Conservation (phyloP, 1,139 yeast genomes). For the Geotrichum histeridarum region DNA sequence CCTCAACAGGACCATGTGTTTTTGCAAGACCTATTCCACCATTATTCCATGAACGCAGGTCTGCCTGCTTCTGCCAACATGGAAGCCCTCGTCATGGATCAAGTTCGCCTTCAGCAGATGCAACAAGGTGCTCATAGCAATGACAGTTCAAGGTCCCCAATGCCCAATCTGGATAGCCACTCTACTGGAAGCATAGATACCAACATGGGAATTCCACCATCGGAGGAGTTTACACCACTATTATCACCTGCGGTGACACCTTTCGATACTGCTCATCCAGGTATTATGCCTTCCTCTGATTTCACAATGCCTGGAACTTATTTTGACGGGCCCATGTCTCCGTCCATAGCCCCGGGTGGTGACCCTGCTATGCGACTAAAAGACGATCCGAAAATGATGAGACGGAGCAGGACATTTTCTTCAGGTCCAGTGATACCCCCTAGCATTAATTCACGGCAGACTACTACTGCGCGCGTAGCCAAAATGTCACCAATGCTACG, state of each 20-base stretch:
- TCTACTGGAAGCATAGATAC: neutral
- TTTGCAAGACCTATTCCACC: constrained; percentile 12
- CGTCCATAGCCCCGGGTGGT: constrained; percentile 42
- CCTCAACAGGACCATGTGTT: neutral
- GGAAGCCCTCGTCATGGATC: constrained; percentile 13
- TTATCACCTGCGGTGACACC: constrained; percentile 75
- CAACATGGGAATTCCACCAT: constrained; percentile 6
- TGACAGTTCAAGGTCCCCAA: neutral
- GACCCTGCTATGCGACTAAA: constrained; percentile 22
- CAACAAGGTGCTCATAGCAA: neutral
- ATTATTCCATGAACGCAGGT: constrained; percentile 2
- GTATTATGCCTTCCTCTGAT: constrained; percentile 26
- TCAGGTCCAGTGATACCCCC: constrained; percentile 21
- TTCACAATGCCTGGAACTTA: constrained; percentile 34
- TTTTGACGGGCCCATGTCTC: constrained; percentile 60
- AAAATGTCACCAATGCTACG: constrained; percentile 27
- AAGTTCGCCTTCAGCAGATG: neutral
- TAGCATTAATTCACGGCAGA: constrained; percentile 9
- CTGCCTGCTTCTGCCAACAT: constrained; percentile 7
- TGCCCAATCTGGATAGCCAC: constrained; percentile 9
- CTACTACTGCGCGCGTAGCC: constrained; percentile 21
- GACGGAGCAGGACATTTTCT: neutral
- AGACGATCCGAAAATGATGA: neutral
- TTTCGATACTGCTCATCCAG: constrained; percentile 39
- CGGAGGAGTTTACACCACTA: constrained; percentile 56